Base-by-base conservation (phyloP, 202 grass and related monocot species). In the Zoysia matrella region DNA sequence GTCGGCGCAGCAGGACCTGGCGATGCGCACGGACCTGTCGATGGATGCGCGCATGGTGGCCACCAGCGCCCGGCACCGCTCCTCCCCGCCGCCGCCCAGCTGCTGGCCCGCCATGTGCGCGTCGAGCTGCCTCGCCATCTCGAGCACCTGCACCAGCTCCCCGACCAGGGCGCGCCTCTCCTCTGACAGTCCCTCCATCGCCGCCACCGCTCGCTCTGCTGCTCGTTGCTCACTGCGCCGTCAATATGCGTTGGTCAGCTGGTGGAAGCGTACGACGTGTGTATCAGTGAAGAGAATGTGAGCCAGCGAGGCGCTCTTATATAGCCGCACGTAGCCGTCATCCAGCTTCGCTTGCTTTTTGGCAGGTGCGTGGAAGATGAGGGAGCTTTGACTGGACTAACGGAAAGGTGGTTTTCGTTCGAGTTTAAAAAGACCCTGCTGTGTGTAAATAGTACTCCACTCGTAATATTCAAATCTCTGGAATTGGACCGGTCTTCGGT, bases 111-210 rank as follows among this genome's bases (percentile, higher is more conserved):
- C 57, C 47, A 95, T 65, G 51, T 90, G 90, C 44, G 83, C 74
- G 58, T 95, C 80, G 52, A 98, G 86, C 73, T 95, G 80, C 79
- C 60, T 78, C 82, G 78, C 83, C 73, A 80, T 72, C n/a, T 90
- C 73, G 48, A 84, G 83, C 57, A 91, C 82, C 61, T 86, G 86
- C 18, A 42, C 61, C 61, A 98, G 22, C 22, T 30, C 22, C 22
- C 22, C 22, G 22, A 30, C 22, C 22, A 30, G 22, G 22, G 22
- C 22, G 95, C 82, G 63, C 66, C 70, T 82, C 47, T 85, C 86
- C 11, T 78, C 73, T 16, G 75, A 49, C 76, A 42, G 60, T 11
- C 60, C 72, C 70, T 71, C 84, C 86, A 80, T 78, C 49, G 30
- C 57, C 39, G 74, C n/a, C 13, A 8, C 22, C 22, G 22, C 22